These are phyloP conservation scores for Microbotryum saponariae DNA, from an alignment of 1,284 basidiomycete species.

Conservation along the genomic window DNA sequence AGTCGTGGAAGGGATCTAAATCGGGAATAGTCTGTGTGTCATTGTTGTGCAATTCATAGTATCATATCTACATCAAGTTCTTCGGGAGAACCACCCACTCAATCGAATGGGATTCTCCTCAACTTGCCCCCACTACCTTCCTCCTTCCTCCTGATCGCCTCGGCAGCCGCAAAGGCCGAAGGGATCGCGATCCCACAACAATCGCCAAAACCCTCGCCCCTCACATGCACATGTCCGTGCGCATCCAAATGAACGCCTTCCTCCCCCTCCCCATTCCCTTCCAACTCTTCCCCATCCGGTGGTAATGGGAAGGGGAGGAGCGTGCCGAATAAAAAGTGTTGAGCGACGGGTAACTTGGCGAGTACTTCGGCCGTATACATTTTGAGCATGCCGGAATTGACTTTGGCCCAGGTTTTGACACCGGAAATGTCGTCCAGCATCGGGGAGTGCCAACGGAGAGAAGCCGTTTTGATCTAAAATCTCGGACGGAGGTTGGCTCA, in stretches of 20 bases:
- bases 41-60: too few relatives aligned
- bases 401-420: conserved; percentile 94
- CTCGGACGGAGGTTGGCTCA: background rate
- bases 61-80: background rate
- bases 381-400: conserved; percentile 95
- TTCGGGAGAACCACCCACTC: background rate
- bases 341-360: conserved; percentile 88
- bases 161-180: conserved; percentile 43
- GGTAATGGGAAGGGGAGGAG: conserved; percentile 59
- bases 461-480: conserved; percentile 81
- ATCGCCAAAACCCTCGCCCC: conserved; percentile 72
- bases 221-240: conserved; percentile 57
- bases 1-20: too few relatives aligned
- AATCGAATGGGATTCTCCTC: conserved; percentile 33
- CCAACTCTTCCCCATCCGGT: conserved; percentile 39
- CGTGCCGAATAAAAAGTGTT: conserved; percentile 91
- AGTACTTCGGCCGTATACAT: conserved; percentile 96
- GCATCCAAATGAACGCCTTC: conserved; percentile 46
- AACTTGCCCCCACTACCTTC: background rate
- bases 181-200: conserved; percentile 49
- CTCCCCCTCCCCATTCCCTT: conserved; percentile 39
- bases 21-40: too few relatives aligned
- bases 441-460: conserved; percentile 94
- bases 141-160: conserved; percentile 29
- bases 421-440: conserved; percentile 98